Evolutionary conservation across 768 basidiomycete genomes (phyloP).

Genomic region (Podaxis sp.): DNA sequence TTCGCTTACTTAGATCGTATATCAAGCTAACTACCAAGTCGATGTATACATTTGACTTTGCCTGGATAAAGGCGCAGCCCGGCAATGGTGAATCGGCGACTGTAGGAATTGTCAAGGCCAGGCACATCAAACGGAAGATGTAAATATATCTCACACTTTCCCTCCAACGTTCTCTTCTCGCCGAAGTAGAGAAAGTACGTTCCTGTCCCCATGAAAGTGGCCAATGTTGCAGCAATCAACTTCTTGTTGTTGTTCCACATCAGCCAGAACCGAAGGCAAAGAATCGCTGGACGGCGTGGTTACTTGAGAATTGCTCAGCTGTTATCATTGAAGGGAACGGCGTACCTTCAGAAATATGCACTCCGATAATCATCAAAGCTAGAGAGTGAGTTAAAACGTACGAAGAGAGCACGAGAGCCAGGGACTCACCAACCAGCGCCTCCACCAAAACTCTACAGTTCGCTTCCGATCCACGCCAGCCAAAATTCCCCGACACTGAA

Average conservation of each 20-base stretch:
- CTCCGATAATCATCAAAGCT: neutral
- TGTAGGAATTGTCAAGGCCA: neutral
- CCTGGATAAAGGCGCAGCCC: neutral
- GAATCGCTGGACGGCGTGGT: neutral
- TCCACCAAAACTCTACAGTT: neutral
- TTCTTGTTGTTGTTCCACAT: neutral
- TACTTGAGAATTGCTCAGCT: neutral
- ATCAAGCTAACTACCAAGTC: neutral
- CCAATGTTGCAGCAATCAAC: neutral
- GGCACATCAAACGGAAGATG: neutral
- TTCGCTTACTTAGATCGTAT: neutral
- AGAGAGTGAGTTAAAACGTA: neutral
- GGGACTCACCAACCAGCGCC: neutral
- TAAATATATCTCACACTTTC: neutral
- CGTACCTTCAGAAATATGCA: neutral
- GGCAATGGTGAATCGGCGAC: neutral
- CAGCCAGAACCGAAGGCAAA: neutral
- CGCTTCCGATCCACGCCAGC: neutral
- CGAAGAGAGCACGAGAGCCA: neutral
- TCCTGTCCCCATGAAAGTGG: neutral
- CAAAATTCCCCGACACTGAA: neutral
- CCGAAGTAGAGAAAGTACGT: neutral
- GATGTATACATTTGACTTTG: neutral
- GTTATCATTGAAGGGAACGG: neutral
- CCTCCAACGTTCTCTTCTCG: neutral